Conservation (phyloP, 768 basidiomycete species). For the Lactarius quietus region DNA sequence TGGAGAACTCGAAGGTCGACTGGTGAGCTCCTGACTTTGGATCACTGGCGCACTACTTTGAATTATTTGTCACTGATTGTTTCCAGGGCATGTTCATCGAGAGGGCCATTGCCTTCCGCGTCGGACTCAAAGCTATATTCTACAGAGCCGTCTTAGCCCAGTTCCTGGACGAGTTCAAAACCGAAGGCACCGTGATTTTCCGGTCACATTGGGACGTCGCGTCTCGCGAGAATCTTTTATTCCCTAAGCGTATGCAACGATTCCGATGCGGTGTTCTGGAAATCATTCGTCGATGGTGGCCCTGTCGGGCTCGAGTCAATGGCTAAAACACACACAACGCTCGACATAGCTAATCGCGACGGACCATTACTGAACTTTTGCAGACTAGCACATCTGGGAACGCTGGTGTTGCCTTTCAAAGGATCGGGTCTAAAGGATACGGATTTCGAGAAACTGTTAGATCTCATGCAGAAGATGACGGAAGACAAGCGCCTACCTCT, state of each 20-base stretch:
- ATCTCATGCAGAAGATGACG: neutral
- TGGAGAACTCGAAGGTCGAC: conserved; percentile 4
- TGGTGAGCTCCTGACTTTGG: conserved; percentile 14
- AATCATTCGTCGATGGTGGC: neutral
- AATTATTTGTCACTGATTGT: neutral
- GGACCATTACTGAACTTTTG: conserved; percentile 17
- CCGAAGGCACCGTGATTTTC: neutral
- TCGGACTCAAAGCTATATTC: neutral
- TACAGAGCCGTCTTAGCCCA: neutral
- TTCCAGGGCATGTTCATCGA: conserved; percentile 8
- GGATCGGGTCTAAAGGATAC: neutral
- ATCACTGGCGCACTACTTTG: neutral
- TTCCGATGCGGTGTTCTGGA: neutral
- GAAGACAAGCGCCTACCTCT: neutral
- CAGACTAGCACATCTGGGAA: neutral
- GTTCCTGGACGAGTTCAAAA: neutral
- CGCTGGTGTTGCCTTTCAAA: neutral
- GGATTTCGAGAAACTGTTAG: conserved; percentile 4
- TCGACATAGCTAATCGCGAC: neutral
- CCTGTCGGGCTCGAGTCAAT: neutral
- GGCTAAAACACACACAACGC: neutral
- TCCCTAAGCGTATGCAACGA: neutral
- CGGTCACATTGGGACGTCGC: conserved; percentile 13
- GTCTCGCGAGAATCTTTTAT: conserved; percentile 2
- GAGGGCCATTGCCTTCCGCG: neutral